Percentiles rank a stretch among this genome's conserved stretches.
Evolutionary conservation across 1,284 basidiomycete species (phyloP).

Genomic region (Schizophyllum commune): DNA sequence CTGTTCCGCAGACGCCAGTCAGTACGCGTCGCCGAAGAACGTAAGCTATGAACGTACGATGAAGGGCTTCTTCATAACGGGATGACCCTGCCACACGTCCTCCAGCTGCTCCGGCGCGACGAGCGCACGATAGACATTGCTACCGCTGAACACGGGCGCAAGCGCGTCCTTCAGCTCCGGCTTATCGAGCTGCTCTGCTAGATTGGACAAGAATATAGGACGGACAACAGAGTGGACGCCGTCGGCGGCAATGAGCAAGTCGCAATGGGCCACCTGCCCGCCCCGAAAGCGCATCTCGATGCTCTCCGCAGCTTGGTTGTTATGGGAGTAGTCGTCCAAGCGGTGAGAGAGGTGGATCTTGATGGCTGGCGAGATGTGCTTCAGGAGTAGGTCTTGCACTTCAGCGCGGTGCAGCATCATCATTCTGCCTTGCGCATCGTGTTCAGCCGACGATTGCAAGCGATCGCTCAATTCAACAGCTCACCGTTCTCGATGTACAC

Average conservation of each 20-base stretch:
- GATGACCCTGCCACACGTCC: conserved; percentile 3
- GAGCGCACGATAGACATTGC: not conserved
- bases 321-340: conserved; percentile 18
- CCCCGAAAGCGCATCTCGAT: conserved; percentile 22
- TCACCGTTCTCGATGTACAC: not conserved
- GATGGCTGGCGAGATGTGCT: conserved; percentile 21
- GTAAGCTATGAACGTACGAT: not conserved
- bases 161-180: not conserved
- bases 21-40: not conserved
- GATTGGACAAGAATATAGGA: conserved; percentile 3
- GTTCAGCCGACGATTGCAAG: too few species aligned
- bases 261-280: conserved; percentile 20
- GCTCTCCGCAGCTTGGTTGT: not conserved
- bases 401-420: conserved; percentile 25
- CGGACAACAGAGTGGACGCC: conserved; percentile 22
- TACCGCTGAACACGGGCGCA: conserved; percentile 1
- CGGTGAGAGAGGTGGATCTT: conserved; percentile 23
- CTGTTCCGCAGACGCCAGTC: too few species aligned
- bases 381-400: conserved; percentile 22
- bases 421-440: too few species aligned
- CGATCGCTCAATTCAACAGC: too few species aligned
- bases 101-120: conserved; percentile 3
- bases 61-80: not conserved
- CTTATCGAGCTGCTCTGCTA: not conserved
- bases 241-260: conserved; percentile 27